Conservation (phyloP, 1,284 basidiomycete genomes). For the Marasmius sp. region DNA sequence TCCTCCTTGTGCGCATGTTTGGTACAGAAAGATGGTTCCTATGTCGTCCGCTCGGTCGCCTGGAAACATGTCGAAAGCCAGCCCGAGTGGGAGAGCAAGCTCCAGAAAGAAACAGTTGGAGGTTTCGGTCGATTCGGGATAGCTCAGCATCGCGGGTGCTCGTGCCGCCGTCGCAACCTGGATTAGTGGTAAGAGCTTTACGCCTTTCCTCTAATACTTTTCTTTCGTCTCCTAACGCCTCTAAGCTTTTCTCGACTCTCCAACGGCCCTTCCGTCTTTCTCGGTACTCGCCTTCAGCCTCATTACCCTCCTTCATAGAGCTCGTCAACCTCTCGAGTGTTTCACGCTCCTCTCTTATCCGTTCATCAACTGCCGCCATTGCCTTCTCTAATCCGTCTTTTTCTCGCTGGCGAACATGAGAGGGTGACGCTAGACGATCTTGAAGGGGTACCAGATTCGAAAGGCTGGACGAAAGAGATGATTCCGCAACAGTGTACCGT, state of each 20-base stretch:
- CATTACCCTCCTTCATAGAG: neutral
- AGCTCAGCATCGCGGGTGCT: neutral
- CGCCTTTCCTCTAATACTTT: neutral
- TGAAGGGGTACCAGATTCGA: neutral
- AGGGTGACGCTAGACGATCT: neutral
- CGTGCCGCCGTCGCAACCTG: neutral
- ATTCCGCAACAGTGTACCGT: neutral
- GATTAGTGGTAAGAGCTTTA: neutral
- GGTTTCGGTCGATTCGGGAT: neutral
- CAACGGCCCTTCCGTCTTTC: neutral
- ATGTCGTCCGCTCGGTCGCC: neutral
- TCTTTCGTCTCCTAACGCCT: neutral
- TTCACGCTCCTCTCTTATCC: neutral
- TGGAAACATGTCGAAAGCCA: neutral
- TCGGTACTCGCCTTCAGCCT: neutral
- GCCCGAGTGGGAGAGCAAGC: neutral
- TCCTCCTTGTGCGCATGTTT: neutral
- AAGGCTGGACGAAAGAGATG: neutral
- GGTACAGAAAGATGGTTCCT: neutral
- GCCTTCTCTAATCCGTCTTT: neutral
- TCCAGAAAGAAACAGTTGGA: neutral
- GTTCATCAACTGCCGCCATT: neutral
- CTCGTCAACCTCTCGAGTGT: neutral
- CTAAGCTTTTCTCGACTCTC: neutral
- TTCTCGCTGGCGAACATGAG: neutral